Evolutionary conservation across 2,329 filamentous ascomycete genomes (phyloP), one percentile per base, ranked within the genome.

Genomic region (Clonostachys chloroleuca): DNA sequence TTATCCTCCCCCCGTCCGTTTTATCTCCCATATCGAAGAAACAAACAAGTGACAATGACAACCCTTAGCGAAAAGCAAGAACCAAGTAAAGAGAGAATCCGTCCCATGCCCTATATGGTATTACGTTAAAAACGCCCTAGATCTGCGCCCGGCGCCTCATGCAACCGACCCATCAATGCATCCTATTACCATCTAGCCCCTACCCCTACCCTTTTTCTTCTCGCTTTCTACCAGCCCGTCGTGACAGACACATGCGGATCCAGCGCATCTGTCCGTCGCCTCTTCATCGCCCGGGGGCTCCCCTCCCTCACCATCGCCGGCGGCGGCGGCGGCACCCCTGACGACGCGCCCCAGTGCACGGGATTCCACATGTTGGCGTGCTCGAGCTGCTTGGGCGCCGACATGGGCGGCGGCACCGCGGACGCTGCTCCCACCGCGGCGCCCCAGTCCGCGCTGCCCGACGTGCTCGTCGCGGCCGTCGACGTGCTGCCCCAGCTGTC

Each of bases 201-300:
- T n/a, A 3, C 13, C 14, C 36, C 36, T 39, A n/a, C n/a, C n/a
- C n/a, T n/a, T n/a, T n/a, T n/a, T n/a, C 7, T 14, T 10, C 36
- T 39, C 13, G 36, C 36, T 12, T 39, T 24, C 24, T 52, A 66
- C 62, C 63, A 66, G 43, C 52, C 61, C 50, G 61, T 57, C 44
- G 62, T 59, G 30, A 64, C 59, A 40, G 64, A 58, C 44, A 64
- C 58, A 45, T 63, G 60, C 40, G 55, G 54, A 41, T 63, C 62
- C 20, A 67, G 54, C 13, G 51, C 55, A 18, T 64, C 64, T 18
- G 54, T 59, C 47, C 66, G 58, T 41, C 66, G 58, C 49, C 66
- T 59, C 64, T 69, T 69, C 52, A 61, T 59, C 17, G 64, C 59
- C 41, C 65, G 51, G 3, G 66, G 66, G 52, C 66, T 69, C 13